Evolutionary conservation across 2,329 filamentous ascomycete species (phyloP).

Genomic region (Clarireedia sp.): DNA sequence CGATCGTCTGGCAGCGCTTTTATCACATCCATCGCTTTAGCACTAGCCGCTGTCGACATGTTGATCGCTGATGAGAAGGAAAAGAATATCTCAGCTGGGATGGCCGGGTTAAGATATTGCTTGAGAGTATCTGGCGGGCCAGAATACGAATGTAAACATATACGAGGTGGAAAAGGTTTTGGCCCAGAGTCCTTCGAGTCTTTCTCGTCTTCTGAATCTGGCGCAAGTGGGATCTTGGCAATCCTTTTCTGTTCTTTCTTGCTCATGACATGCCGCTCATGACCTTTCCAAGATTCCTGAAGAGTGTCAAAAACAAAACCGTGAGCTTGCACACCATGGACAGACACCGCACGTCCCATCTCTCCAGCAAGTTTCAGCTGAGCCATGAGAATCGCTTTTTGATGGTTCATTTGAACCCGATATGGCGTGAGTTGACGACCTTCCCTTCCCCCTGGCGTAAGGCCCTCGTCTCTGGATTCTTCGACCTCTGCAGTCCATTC

Average conservation of each 20-base stretch:
- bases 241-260: conserved; percentile 48
- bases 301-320: conserved; percentile 58
- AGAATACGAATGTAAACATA: conserved; percentile 92
- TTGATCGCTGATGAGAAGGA: conserved; percentile 86
- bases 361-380: conserved; percentile 67
- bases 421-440: conserved; percentile 60
- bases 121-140: conserved; percentile 66
- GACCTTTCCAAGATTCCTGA: conserved; percentile 59
- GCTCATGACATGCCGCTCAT: conserved; percentile 54
- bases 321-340: conserved; percentile 55
- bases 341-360: conserved; percentile 66
- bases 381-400: conserved; percentile 54
- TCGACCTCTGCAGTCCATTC: conserved; percentile 39
- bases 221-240: conserved; percentile 31
- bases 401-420: conserved; percentile 60
- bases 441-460: conserved; percentile 65
- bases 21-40: conserved; percentile 51
- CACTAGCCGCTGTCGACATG: conserved; percentile 45
- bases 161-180: conserved; percentile 71
- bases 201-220: conserved; percentile 32
- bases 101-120: conserved; percentile 65
- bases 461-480: conserved; percentile 35
- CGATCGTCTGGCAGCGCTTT: conserved; percentile 66
- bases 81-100: conserved; percentile 74
- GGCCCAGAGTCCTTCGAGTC: conserved; percentile 28